These are phyloP conservation scores for Solanum clarkiae DNA, from an alignment of 257 asterid genomes.

Conservation along the genomic window DNA sequence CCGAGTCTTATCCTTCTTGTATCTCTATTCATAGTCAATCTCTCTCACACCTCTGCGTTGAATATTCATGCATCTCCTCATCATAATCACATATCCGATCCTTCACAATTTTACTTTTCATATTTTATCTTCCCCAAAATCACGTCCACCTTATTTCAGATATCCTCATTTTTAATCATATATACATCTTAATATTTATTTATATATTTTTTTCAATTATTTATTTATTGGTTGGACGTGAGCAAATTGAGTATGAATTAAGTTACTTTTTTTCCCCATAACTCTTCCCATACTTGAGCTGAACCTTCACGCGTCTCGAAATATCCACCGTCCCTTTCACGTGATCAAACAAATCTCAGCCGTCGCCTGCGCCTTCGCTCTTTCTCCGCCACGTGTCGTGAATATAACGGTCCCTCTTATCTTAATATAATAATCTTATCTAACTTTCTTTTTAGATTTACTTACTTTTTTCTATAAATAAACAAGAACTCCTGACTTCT, in stretches of 20 bases:
- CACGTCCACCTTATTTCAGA: too few relatives aligned
- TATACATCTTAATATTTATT: too few relatives aligned
- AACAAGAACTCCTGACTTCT: not conserved
- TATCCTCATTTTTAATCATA: too few relatives aligned
- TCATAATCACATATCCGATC: too few relatives aligned
- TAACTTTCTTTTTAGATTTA: not conserved
- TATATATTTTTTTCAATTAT: not conserved
- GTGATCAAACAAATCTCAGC: conserved; percentile 42
- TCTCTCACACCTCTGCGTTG: too few relatives aligned
- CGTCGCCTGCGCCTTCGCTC: conserved; percentile 19
- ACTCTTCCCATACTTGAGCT: not conserved
- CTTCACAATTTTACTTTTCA: too few relatives aligned
- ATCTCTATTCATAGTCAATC: too few relatives aligned
- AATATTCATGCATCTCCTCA: too few relatives aligned
- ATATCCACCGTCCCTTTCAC: conserved; percentile 56
- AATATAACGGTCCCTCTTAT: conserved; percentile 1
- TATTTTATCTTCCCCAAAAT: too few relatives aligned
- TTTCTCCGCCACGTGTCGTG: conserved; percentile 36
- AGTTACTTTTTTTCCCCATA: not conserved
- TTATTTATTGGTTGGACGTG: not conserved
- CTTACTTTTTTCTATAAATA: conserved; percentile 1
- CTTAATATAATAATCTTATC: conserved; percentile 24
- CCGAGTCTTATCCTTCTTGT: too few relatives aligned
- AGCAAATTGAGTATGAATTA: not conserved
- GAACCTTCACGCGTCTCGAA: conserved; percentile 25